Evolutionary conservation across 2,329 filamentous ascomycete genomes (phyloP).

Genomic region (Elsinoe arachidis): DNA sequence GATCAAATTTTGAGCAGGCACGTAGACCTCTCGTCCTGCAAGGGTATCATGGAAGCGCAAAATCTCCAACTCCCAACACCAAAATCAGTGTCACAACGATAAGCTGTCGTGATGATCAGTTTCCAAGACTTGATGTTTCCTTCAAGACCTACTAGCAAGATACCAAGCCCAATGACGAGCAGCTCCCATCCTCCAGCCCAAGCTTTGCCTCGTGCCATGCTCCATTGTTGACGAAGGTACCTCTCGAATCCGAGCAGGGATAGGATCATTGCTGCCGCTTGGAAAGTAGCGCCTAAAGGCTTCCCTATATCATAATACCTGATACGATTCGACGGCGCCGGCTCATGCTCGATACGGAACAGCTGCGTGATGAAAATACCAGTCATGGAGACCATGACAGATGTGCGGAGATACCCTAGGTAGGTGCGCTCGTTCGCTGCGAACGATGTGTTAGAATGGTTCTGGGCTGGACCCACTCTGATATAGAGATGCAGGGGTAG

Average conservation of each 20-base stretch:
- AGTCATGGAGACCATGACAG: slow-evolving; percentile 57
- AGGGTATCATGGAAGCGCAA: not conserved
- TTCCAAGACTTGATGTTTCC: no score
- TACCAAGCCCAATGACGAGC: slow-evolving; percentile 37
- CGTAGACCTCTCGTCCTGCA: not conserved
- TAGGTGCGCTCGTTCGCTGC: slow-evolving; percentile 67
- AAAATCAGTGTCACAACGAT: not conserved
- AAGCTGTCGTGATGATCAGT: not conserved
- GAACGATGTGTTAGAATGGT: slow-evolving; percentile 1
- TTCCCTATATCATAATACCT: slow-evolving; percentile 54
- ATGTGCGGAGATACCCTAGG: slow-evolving; percentile 64
- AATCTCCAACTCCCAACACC: not conserved
- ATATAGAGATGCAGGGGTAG: not conserved
- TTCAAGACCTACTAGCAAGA: slow-evolving; percentile 41
- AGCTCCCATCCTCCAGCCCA: slow-evolving; percentile 53
- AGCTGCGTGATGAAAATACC: slow-evolving; percentile 60
- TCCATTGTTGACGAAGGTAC: slow-evolving; percentile 54
- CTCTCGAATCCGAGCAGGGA: slow-evolving; percentile 47
- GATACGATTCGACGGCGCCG: slow-evolving; percentile 37
- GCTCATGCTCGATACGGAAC: slow-evolving; percentile 50
- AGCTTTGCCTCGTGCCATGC: slow-evolving; percentile 49
- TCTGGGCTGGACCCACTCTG: not conserved
- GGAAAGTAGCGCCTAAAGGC: slow-evolving; percentile 47
- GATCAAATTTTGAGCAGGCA: not conserved
- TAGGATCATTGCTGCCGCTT: slow-evolving; percentile 41